phyloP scores from a whole-genome alignment of 2,329 filamentous ascomycete genomes.

The Mycosphaerelloides madeirae region DNA sequence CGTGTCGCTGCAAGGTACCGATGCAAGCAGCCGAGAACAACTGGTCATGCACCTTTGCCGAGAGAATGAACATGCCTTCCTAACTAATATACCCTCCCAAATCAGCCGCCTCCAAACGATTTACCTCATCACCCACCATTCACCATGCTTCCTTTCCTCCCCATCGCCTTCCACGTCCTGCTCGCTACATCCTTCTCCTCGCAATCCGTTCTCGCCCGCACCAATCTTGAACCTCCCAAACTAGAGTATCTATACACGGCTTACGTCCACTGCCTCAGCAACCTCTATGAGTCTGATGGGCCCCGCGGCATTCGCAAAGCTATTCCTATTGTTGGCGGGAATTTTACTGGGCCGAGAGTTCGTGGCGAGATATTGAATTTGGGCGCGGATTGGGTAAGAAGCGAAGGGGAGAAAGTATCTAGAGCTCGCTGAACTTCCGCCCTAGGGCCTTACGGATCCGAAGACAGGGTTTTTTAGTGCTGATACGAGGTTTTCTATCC shows the following conservation, averaged over 20 bases:
- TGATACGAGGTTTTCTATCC: slow-evolving; percentile 27
- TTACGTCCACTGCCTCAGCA: slow-evolving; percentile 22
- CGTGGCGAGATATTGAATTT: slow-evolving; percentile 30
- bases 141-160: background rate
- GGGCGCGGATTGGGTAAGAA: slow-evolving; percentile 38
- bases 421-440: no score
- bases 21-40: no score
- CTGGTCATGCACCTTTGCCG: no score
- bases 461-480: slow-evolving; percentile 30
- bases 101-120: no score
- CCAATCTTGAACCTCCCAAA: no score
- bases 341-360: slow-evolving; percentile 29
- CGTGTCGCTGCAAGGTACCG: no score
- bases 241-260: slow-evolving; percentile 31
- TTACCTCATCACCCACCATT: slow-evolving; percentile 1
- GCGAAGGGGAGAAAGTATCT: no score
- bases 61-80: no score
- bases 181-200: slow-evolving; percentile 2
- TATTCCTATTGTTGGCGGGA: slow-evolving; percentile 30
- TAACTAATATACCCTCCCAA: no score
- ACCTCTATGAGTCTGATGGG: slow-evolving; percentile 23
- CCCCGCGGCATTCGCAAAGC: slow-evolving; percentile 26
- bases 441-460: slow-evolving; percentile 30
- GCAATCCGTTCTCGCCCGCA: no score
- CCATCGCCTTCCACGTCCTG: slow-evolving; percentile 6